phyloP scores from a whole-genome alignment of 2,329 filamentous ascomycete genomes.

The Xylariaceae sp. region DNA sequence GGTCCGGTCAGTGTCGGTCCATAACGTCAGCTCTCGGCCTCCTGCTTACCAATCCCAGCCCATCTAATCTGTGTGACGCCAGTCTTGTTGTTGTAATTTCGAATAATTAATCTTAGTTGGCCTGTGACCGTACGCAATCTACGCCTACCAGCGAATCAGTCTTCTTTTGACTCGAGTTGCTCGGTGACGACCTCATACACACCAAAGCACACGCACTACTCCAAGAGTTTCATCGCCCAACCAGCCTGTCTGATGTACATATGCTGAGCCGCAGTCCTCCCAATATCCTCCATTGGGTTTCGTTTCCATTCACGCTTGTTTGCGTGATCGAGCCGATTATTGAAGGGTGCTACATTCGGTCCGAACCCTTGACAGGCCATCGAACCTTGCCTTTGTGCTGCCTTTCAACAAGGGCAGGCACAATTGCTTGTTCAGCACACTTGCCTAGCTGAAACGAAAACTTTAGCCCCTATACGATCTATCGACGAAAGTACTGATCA shows the following conservation, averaged over 20 bases:
- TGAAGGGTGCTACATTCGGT: no score
- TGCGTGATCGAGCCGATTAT: no score
- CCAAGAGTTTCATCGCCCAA: constrained; percentile 2
- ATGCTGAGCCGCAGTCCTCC: constrained; percentile 16
- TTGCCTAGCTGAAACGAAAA: no score
- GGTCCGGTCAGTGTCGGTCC: constrained; percentile 10
- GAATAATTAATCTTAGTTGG: constrained; percentile 30
- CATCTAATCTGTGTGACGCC: constrained; percentile 22
- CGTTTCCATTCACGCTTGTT: no score
- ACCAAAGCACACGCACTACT: constrained; percentile 1
- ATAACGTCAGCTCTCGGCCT: constrained; percentile 14
- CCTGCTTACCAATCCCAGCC: constrained; percentile 13
- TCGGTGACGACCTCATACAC: constrained; percentile 10
- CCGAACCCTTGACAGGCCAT: no score
- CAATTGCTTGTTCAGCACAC: no score
- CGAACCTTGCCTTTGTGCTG: no score
- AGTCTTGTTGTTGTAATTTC: constrained; percentile 30
- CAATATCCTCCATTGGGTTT: constrained; percentile 20
- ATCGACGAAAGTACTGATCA: no score
- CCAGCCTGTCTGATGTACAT: constrained; percentile 7
- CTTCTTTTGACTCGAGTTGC: constrained; percentile 19
- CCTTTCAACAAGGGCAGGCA: no score
- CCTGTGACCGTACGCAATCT: constrained; percentile 15
- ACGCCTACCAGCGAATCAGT: constrained; percentile 13
- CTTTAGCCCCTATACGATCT: no score